Percentiles rank a stretch among this genome's conserved stretches.
Conservation (phyloP, 768 basidiomycete species). For the Amanita muscaria region DNA sequence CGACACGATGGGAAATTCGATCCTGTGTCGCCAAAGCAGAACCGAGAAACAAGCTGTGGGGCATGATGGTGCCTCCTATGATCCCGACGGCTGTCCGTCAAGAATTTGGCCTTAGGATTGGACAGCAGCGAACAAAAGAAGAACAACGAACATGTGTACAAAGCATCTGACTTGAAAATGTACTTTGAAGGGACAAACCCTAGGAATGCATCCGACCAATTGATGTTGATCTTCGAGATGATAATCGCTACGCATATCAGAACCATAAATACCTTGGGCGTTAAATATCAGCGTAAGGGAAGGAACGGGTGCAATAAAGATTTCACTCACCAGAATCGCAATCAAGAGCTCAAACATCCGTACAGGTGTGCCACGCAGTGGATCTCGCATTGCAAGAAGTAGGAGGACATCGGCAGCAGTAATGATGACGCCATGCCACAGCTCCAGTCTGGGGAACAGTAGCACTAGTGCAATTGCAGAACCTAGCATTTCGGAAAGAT, state of each 20-base stretch:
- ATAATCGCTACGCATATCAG: conserved; percentile 74
- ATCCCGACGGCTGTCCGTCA: conserved; percentile 55
- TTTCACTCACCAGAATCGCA: conserved; percentile 41
- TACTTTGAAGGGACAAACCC: conserved; percentile 71
- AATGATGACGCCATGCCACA: conserved; percentile 65
- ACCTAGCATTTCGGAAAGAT: conserved; percentile 75
- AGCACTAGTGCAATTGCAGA: conserved; percentile 75
- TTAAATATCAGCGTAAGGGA: background rate
- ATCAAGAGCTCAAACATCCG: conserved; percentile 62
- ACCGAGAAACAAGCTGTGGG: conserved; percentile 86
- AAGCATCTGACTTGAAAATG: conserved; percentile 43
- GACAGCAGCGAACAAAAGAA: background rate
- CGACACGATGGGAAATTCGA: conserved; percentile 37
- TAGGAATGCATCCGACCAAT: conserved; percentile 66
- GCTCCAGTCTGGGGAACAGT: conserved; percentile 57
- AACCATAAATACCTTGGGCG: conserved; percentile 52
- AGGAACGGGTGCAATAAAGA: background rate
- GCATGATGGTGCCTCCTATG: conserved; percentile 85
- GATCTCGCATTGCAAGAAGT: conserved; percentile 65
- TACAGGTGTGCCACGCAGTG: conserved; percentile 56
- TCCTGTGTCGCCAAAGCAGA: conserved; percentile 82
- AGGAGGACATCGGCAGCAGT: conserved; percentile 63
- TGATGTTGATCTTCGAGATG: conserved; percentile 57
- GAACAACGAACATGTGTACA: conserved; percentile 52
- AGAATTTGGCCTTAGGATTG: too few species aligned